Evolutionary conservation across 768 basidiomycete species (phyloP), one percentile per base, ranked within the genome.

Genomic region (Lactarius hengduanensis): DNA sequence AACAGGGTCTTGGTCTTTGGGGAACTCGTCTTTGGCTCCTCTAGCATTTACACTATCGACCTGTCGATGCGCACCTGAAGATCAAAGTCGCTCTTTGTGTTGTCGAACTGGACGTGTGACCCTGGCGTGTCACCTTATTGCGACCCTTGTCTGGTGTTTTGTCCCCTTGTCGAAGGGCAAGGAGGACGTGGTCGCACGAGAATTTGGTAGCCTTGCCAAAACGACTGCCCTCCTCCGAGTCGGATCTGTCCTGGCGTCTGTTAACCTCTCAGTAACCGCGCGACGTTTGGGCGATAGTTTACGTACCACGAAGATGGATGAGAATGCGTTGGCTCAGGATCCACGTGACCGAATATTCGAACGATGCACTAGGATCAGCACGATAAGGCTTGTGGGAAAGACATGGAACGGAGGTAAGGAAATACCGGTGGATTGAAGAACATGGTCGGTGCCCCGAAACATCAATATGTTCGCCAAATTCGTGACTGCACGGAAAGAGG

Each of bases 281-380:
- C 20, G 28, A 7, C 10, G 43, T 22, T 40, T 18, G 18, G 22
- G 36, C 15, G 3, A 30, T 53, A 16, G 40, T 32, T 36, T 15
- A 61, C 73, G 64, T 70, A 76, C 76, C 72, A 28, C 72, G 74
- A 22, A 76, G 72, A 47, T 76, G 74, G 53, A 77, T 76, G 62
- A 77, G 72, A 66, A 77, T 72, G 11, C 73, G 72, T 63, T 77
- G 77, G 67, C 73, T 73, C 76, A 73, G 75, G 65, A 76, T 76
- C 76, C 75, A 77, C 9, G 76, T 74, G 34, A 74, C 59, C 3
- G 73, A 72, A 63, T 77, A 78, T 54, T 71, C 78, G 16, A 77
- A 67, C 26, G 76, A 71, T 18, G 73, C 72, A 22, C 77, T 78
- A 56, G 6, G 22, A 50, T 10, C 2, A 2, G 36, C 32, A 43